phyloP scores from a whole-genome alignment of 1,284 basidiomycete species.

The Cerioporus squamosus region DNA sequence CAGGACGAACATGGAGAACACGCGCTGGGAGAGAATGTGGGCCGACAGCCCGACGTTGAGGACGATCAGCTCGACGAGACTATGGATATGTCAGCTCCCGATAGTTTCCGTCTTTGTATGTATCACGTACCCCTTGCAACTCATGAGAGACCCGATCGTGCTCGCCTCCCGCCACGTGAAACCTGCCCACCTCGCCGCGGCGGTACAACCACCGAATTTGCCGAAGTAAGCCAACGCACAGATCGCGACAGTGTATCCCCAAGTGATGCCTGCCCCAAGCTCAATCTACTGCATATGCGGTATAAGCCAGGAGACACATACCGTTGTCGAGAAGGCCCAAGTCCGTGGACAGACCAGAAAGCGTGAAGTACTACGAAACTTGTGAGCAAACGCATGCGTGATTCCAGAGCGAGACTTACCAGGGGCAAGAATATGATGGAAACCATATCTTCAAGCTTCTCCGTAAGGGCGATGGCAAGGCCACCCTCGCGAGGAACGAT shows the following conservation, averaged over 20 bases:
- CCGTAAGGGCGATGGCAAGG: constrained; percentile 61
- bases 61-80: constrained; percentile 63
- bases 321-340: constrained; percentile 61
- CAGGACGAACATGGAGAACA: constrained; percentile 92
- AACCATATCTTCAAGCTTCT: constrained; percentile 70
- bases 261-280: constrained; percentile 47
- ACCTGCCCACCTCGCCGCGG: constrained; percentile 53
- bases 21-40: constrained; percentile 69
- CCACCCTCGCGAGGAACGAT: constrained; percentile 70
- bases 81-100: constrained; percentile 13
- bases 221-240: constrained; percentile 55
- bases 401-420: constrained; percentile 36
- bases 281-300: background rate
- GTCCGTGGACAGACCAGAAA: constrained; percentile 71
- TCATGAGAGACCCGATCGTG: constrained; percentile 75
- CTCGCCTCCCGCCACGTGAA: constrained; percentile 64
- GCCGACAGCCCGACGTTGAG: constrained; percentile 72
- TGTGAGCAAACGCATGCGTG: background rate
- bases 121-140: constrained; percentile 64
- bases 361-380: constrained; percentile 54
- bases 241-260: constrained; percentile 66
- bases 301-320: background rate
- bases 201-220: constrained; percentile 64
- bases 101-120: no score
- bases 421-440: constrained; percentile 66